Conservation (phyloP, 164 flowering plant species). For the Kalanchoe fedtschenkoi region DNA sequence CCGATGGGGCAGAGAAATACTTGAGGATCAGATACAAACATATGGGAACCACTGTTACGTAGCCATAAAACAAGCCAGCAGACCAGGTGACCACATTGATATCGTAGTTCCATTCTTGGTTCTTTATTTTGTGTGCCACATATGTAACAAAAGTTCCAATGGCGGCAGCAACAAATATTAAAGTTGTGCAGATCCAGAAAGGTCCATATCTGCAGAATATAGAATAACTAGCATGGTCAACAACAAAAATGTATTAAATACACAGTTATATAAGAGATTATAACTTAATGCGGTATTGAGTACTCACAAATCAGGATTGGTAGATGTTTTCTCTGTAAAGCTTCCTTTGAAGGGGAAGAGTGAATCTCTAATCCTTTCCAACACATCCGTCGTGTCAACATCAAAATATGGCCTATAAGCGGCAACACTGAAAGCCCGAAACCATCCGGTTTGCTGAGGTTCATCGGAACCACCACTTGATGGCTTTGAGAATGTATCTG, state of each 20-base stretch:
- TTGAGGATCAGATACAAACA: slow-evolving; percentile 71
- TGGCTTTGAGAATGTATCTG: slow-evolving; percentile 87
- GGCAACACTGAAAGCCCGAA: slow-evolving; percentile 49
- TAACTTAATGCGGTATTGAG: background rate
- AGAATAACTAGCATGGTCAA: background rate
- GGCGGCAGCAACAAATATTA: slow-evolving; percentile 94
- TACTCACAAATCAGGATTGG: slow-evolving; percentile 88
- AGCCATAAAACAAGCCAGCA: slow-evolving; percentile 96
- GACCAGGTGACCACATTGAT: slow-evolving; percentile 95
- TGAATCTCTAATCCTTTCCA: slow-evolving; percentile 86
- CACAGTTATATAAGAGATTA: background rate
- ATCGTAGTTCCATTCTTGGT: slow-evolving; percentile 89
- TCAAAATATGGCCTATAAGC: slow-evolving; percentile 91
- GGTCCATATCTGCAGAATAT: slow-evolving; percentile 76
- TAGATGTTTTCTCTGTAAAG: slow-evolving; percentile 70
- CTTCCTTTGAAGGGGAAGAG: slow-evolving; percentile 81
- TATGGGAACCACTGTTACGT: slow-evolving; percentile 75
- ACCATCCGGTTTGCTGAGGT: slow-evolving; percentile 72
- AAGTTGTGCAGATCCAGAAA: slow-evolving; percentile 94
- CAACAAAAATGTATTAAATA: background rate
- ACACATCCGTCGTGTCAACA: slow-evolving; percentile 91
- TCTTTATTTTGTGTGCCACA: slow-evolving; percentile 76
- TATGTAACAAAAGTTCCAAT: slow-evolving; percentile 95
- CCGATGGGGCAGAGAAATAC: slow-evolving; percentile 93
- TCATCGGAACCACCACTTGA: slow-evolving; percentile 40